phyloP scores from a whole-genome alignment of 1,284 basidiomycete genomes.

The Sphaerobolus stellatus region DNA sequence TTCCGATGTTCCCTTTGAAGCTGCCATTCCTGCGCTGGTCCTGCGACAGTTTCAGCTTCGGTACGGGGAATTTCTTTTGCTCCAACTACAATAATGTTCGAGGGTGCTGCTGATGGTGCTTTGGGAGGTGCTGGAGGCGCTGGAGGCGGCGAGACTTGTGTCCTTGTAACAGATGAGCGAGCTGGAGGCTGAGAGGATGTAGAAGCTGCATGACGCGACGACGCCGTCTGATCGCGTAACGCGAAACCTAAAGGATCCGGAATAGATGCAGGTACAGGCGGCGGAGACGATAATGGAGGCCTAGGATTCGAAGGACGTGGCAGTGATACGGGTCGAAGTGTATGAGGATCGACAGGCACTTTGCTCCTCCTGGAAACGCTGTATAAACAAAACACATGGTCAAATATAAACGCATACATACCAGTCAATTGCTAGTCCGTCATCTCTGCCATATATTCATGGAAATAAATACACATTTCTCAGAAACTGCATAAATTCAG shows the following conservation, averaged over 20 bases:
- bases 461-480: background rate
- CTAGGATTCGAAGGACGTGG: background rate
- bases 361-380: slow-evolving; percentile 3
- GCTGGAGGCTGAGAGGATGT: background rate
- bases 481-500: background rate
- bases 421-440: slow-evolving; percentile 12
- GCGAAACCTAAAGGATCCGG: slow-evolving; percentile 8
- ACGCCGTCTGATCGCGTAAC: slow-evolving; percentile 6
- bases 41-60: background rate
- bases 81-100: slow-evolving; percentile 8
- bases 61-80: background rate
- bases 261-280: background rate
- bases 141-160: background rate
- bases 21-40: background rate
- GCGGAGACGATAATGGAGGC: background rate
- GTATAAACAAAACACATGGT: background rate
- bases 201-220: background rate
- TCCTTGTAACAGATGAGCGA: background rate
- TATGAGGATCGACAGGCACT: slow-evolving; percentile 5
- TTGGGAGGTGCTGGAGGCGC: background rate
- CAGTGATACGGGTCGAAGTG: background rate
- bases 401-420: background rate
- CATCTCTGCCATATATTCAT: slow-evolving; percentile 7
- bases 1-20: slow-evolving; percentile 7
- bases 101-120: background rate